Conservation (phyloP, 2,329 filamentous ascomycete genomes). For the Stagonosporopsis tanaceti region DNA sequence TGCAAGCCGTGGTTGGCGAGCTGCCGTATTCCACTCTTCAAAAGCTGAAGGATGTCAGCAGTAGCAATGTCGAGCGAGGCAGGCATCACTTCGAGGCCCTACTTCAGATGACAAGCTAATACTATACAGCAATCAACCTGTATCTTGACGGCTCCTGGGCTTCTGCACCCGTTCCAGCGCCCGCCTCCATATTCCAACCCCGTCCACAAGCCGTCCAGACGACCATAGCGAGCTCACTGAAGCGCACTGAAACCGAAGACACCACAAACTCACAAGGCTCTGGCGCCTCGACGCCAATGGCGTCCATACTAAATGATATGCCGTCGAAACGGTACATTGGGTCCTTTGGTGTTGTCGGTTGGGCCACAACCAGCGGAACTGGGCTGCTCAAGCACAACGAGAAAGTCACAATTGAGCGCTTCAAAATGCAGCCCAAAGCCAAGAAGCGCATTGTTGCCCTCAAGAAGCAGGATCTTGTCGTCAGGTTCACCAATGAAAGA, state of each 20-base stretch:
- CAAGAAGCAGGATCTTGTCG: constrained; percentile 82
- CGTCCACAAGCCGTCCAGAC: constrained; percentile 32
- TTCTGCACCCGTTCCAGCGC: constrained; percentile 28
- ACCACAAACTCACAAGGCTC: constrained; percentile 35
- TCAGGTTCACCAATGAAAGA: constrained; percentile 82
- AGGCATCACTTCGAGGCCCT: neutral
- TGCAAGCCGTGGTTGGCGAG: constrained; percentile 66
- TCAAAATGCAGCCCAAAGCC: constrained; percentile 70
- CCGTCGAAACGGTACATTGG: constrained; percentile 79
- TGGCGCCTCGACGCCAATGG: constrained; percentile 26
- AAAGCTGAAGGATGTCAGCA: constrained; percentile 59
- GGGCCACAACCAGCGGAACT: constrained; percentile 85
- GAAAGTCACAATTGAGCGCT: constrained; percentile 82
- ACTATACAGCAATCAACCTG: constrained; percentile 64
- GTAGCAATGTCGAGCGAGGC: constrained; percentile 63
- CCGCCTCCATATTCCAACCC: constrained; percentile 28
- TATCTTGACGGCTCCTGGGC: constrained; percentile 72
- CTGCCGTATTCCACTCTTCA: constrained; percentile 56
- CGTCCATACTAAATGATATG: constrained; percentile 49
- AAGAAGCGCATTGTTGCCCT: constrained; percentile 61
- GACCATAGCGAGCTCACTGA: constrained; percentile 33
- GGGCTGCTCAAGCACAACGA: constrained; percentile 83
- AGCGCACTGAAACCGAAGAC: constrained; percentile 36
- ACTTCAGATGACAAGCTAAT: constrained; percentile 17
- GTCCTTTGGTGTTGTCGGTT: constrained; percentile 88